Conservation (phyloP, 495 filamentous ascomycete genomes). For the Talaromyces thailandensis region DNA sequence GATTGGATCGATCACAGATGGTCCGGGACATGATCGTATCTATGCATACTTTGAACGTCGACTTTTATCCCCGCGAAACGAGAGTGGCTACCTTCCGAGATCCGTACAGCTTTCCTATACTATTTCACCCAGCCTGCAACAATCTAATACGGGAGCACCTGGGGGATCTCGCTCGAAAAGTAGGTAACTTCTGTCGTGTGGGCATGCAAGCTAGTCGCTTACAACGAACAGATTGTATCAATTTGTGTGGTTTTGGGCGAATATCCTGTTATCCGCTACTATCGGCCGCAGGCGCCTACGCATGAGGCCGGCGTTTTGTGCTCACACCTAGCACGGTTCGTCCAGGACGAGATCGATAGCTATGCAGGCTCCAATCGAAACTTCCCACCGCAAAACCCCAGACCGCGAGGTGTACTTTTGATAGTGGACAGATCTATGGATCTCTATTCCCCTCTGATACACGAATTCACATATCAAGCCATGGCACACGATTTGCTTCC, state of each 20-base stretch:
- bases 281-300: conserved; percentile 58
- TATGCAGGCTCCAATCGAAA: conserved; percentile 73
- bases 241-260: conserved; percentile 80
- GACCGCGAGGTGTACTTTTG: conserved; percentile 75
- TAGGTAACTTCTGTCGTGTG: conserved; percentile 20
- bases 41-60: conserved; percentile 67
- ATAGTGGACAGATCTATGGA: conserved; percentile 93
- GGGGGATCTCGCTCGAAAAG: conserved; percentile 77
- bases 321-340: conserved; percentile 80
- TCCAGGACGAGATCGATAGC: conserved; percentile 81
- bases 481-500: conserved; percentile 92
- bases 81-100: conserved; percentile 85
- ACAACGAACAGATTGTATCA: conserved; percentile 59
- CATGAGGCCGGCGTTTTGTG: conserved; percentile 87
- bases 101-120: conserved; percentile 85
- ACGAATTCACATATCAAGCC: conserved; percentile 97
- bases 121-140: conserved; percentile 89
- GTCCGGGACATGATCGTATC: conserved; percentile 65
- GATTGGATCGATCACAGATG: conserved; percentile 47
- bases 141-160: conserved; percentile 72
- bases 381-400: conserved; percentile 71
- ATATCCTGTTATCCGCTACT: conserved; percentile 86
- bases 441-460: conserved; percentile 71
- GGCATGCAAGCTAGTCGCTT: conserved; percentile 12
- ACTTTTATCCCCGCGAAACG: conserved; percentile 87